Evolutionary conservation across 2,329 filamentous ascomycete species (phyloP), one percentile per base, ranked within the genome.

Genomic region (Sclerotinia minor): DNA sequence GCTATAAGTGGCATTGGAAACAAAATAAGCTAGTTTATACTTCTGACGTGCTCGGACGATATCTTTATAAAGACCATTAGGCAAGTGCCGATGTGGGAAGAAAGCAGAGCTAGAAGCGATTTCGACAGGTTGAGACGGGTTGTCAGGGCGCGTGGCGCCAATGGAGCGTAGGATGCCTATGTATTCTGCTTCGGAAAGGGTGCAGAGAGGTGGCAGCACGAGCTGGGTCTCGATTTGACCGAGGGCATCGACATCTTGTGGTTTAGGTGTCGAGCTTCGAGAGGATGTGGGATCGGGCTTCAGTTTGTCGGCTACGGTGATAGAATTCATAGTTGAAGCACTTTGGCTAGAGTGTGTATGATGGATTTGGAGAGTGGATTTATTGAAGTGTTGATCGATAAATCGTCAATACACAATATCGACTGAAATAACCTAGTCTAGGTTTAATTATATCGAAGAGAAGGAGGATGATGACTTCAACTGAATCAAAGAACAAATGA

Each of bases 31-130:
- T 19, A 70, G 65, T 57, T 72, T 69, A 9, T 58, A 65, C 0
- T 59, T 32, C 24, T 63, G 63, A 15, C 72, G 68, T 15, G 68
- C 60, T 13, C 29, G 57, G 15, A 75, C 59, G 5, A 73, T 70
- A 9, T 71, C 70, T 54, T 58, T 69, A 35, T 73, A 75, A 21
- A 75, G 69, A 2, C 73, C 72, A 26, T 69, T 52, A 3, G 73
- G 73, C 8, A 68, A 47, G 32, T 64, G 65, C 29, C 65, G 55
- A 21, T 63, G 57, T 7, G 65, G 45, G 47, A 61, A 53, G 49
- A 63, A 47, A n/a, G 59, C 59, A 2, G 65, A 67, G 19, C 19
- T 19, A 29, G 41, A 57, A 8, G 65, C 65, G 17, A 64, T 29
- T 57, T 67, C 41, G 41, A 64, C 59, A 1, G 65, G 65, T 1